Evolutionary conservation across 805 yeast species (phyloP), one percentile per base, ranked within the genome.

Genomic region (Pichia gijzeniarum): DNA sequence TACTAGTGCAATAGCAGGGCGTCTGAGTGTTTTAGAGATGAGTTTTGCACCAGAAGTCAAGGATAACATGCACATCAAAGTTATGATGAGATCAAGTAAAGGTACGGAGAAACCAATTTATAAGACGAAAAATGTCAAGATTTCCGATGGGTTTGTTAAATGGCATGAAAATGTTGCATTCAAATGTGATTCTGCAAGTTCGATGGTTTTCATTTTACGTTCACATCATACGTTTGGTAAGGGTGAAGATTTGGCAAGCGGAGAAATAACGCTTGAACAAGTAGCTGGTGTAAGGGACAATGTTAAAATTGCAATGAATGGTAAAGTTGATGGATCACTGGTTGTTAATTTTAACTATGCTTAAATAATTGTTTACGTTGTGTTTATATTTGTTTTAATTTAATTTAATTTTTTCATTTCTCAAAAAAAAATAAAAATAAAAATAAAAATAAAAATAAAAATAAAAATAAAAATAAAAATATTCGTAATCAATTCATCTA

Each of bases 151-250:
- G 1, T 45, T 56, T 1, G 68, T 70, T 40, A 67, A 61, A 45
- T 81, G 83, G 78, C 72, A 78, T 48, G 96, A 87, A 58, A 69
- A 79, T 18, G 69, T 74, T 48, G 71, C 80, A 4, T 85, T 90
- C 68, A 79, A 76, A 56, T 81, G 91, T 5, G 70, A 82, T 4
- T 64, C 80, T 4, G 82, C 76, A 10, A 80, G 82, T 3, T 72
- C 69, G 44, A 56, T 90, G 35, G 67, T 77, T 3, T 76, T 91
- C 56, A 70, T 72, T 35, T 76, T 86, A 22, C 70, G 77, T 35
- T 78, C 80, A 30, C 84, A 77, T 57, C 93, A 85, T 60, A 74
- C 79, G 2, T 73, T 90, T 54, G 89, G 95, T 33, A 80, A 82
- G 57, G 82, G 77, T 53, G 67, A 69, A 22, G 85, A 77, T 46